Evolutionary conservation across 495 filamentous ascomycete genomes (phyloP).

Genomic region (Viridothelium virens): DNA sequence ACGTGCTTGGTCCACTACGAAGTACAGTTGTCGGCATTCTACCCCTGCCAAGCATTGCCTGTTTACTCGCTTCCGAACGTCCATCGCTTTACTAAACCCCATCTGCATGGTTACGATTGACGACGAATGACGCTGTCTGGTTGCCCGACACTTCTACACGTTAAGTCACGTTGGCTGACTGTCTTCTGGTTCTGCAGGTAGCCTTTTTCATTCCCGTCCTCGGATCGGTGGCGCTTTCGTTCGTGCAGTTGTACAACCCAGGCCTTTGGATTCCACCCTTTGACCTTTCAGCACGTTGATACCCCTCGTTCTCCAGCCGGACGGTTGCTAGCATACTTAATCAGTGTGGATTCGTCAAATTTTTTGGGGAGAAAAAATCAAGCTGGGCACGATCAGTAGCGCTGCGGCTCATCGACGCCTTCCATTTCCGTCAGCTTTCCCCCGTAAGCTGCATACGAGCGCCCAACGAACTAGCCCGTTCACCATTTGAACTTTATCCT

Average conservation of each 20-base stretch:
- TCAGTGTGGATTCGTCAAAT: background rate
- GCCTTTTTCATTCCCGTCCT: slow-evolving; percentile 3
- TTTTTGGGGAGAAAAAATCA: no score
- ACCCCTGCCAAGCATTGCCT: background rate
- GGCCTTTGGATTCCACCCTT: background rate
- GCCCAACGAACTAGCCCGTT: background rate
- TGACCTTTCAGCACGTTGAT: background rate
- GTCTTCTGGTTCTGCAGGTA: background rate
- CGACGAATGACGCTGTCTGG: slow-evolving; percentile 7
- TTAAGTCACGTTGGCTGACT: background rate
- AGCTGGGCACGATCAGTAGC: background rate
- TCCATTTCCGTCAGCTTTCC: slow-evolving; percentile 1
- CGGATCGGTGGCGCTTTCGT: slow-evolving; percentile 8
- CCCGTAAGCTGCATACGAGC: slow-evolving; percentile 5
- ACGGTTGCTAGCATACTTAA: background rate
- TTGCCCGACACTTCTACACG: background rate
- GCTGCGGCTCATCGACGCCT: background rate
- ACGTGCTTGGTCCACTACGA: background rate
- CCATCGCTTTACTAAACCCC: background rate
- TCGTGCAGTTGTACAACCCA: background rate
- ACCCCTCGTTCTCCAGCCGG: background rate
- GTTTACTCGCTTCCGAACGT: background rate
- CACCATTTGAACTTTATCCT: background rate
- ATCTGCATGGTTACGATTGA: background rate
- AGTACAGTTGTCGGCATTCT: background rate